Base-by-base conservation (phyloP, 768 basidiomycete genomes). In the Lepiota venenata region DNA sequence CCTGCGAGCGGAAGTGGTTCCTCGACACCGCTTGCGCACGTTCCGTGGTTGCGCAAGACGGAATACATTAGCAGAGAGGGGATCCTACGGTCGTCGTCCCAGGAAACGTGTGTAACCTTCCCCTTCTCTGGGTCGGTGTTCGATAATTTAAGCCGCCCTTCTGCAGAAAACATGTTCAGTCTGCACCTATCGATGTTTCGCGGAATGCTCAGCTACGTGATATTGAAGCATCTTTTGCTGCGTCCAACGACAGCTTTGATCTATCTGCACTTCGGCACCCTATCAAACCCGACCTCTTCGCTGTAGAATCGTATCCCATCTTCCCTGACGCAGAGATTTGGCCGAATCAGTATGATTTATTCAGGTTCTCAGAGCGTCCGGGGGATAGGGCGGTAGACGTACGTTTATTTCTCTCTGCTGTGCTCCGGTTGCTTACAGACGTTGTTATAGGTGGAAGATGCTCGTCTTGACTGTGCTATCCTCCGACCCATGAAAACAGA, bases 21-120 rank as follows among this genome's bases (percentile, higher is more conserved):
- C 12, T 70, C 78, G 15, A 72, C 79, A 46, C 78, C 83, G 44
- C 72, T 80, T 8, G 77, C 73, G 6, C 79, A 92, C 54, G 94
- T 97, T 10, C 79, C 91, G 1, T 98, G 95, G 95, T 75, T 98
- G 49, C 80, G 95, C 49, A 93, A 90, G 67, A 96, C 94, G 0
- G 93, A 94, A 63, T 95, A 97, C 63, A 80, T 95, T 51, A 87
- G 83, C 55, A 71, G 88, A 60, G 72, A 83, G 71, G 67, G 78
- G 51, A 61, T 77, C 58, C 66, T 83, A 66, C 64, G 68, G 57
- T 54, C 71, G 59, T 21, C 68, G 63, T 53, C 64, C 22, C 76
- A 80, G 38, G 89, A 91, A 66, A 67, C 76, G 89, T 89, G 61
- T 59, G 79, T 73, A 16, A 48, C 11, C 20, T 27, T 27, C 21